Conservation (phyloP, 352 stramenopile genomes). For the Phytophthora tubulina region DNA sequence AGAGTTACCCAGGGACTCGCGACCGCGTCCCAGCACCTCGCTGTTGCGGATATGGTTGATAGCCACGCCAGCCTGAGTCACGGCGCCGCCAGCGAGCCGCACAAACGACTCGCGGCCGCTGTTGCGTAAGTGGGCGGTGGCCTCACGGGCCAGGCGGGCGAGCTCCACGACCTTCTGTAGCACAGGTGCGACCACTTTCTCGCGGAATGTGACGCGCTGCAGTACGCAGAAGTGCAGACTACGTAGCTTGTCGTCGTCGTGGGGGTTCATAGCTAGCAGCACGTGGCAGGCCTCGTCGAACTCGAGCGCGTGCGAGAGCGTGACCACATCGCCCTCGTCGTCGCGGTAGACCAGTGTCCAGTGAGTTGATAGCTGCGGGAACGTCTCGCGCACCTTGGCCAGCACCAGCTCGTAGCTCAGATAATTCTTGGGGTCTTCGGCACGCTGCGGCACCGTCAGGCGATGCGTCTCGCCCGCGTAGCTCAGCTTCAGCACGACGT, state of each 20-base stretch:
- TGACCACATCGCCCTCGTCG: slow-evolving; percentile 76
- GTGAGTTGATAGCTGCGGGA: slow-evolving; percentile 35
- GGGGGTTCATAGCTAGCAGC: slow-evolving; percentile 40
- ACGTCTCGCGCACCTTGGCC: slow-evolving; percentile 50
- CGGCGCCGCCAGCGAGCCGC: slow-evolving; percentile 43
- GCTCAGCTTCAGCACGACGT: slow-evolving; percentile 67
- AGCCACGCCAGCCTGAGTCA: slow-evolving; percentile 43
- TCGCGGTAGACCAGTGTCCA: slow-evolving; percentile 78
- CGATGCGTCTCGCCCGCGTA: slow-evolving; percentile 60
- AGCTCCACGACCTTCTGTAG: slow-evolving; percentile 65
- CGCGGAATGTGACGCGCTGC: slow-evolving; percentile 56
- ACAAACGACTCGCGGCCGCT: slow-evolving; percentile 58
- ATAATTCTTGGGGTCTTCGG: slow-evolving; percentile 24
- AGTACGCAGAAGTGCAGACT: slow-evolving; percentile 73
- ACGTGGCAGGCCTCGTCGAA: slow-evolving; percentile 68
- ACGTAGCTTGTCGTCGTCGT: slow-evolving; percentile 29
- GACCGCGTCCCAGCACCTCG: slow-evolving; percentile 56
- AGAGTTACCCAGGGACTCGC: slow-evolving; percentile 61
- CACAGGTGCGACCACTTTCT: slow-evolving; percentile 57
- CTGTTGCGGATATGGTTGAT: slow-evolving; percentile 49
- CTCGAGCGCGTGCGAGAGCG: slow-evolving; percentile 59
- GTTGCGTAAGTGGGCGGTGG: slow-evolving; percentile 35
- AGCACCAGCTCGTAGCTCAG: slow-evolving; percentile 59
- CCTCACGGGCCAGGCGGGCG: slow-evolving; percentile 47
- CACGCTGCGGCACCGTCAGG: slow-evolving; percentile 41